Percentiles rank a stretch among this genome's conserved stretches.
Conservation (phyloP, 176 grass and related monocot genomes). For the Zoysia japonica region DNA sequence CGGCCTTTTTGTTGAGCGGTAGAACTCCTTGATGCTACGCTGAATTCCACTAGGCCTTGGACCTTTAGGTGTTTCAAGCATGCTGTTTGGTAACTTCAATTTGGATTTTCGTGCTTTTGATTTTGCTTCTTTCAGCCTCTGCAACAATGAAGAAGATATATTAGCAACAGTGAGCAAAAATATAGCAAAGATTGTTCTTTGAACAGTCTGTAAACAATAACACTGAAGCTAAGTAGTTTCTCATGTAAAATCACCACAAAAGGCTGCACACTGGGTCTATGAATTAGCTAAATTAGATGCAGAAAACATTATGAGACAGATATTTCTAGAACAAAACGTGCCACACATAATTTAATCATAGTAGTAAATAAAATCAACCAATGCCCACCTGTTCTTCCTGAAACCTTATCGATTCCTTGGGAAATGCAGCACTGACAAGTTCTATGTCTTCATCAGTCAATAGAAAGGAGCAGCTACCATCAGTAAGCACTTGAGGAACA, state of each 20-base stretch:
- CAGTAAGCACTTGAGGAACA: conserved; percentile 61
- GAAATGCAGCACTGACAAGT: conserved; percentile 85
- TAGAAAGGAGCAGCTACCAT: conserved; percentile 55
- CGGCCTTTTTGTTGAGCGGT: conserved; percentile 57
- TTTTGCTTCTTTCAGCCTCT: conserved; percentile 75
- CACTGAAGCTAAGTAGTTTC: background rate
- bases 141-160: conserved; percentile 28
- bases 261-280: background rate
- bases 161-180: background rate
- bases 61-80: conserved; percentile 28
- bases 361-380: conserved; percentile 13
- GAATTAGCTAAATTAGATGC: background rate
- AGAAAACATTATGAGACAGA: background rate
- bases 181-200: background rate
- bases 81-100: background rate
- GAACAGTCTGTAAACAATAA: background rate
- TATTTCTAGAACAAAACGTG: background rate
- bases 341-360: conserved; percentile 8
- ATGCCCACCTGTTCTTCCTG: conserved; percentile 63
- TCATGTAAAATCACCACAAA: background rate
- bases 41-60: conserved; percentile 51
- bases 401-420: conserved; percentile 61
- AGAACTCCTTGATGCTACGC: conserved; percentile 84
- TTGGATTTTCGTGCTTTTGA: conserved; percentile 63
- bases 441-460: conserved; percentile 91